A percentile compares a stretch with the other conserved stretches of the same genome.
Conservation (phyloP, 108 stramenopile species). For the Ochromonas danica region DNA sequence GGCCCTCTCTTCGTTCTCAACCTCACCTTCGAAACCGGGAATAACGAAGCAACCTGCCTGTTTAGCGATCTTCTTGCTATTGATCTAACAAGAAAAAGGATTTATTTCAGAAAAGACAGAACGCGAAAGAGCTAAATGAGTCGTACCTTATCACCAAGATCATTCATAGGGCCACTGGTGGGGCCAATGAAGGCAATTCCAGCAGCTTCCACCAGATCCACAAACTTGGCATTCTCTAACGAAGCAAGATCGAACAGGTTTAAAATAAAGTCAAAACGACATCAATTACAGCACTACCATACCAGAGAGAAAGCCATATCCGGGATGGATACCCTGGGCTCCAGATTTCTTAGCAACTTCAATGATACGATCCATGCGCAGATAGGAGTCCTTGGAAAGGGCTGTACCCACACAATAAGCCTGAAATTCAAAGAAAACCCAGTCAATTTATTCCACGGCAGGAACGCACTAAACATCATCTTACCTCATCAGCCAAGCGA, state of each 20-base stretch:
- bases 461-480: background rate
- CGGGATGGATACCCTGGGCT: conserved; percentile 53
- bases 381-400: conserved; percentile 54
- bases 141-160: conserved; percentile 94
- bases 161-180: conserved; percentile 50
- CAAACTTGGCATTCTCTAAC: conserved; percentile 36
- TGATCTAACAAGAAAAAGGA: too few relatives aligned
- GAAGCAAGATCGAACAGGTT: too few relatives aligned
- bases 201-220: conserved; percentile 45
- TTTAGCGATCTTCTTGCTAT: conserved; percentile 81
- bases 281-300: too few relatives aligned
- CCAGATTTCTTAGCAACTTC: conserved; percentile 48
- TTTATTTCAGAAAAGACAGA: too few relatives aligned
- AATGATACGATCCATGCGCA: conserved; percentile 50
- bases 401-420: conserved; percentile 59
- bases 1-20: conserved; percentile 55
- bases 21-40: conserved; percentile 80
- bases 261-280: too few relatives aligned
- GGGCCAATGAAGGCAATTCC: conserved; percentile 56
- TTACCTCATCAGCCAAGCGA: conserved; percentile 48
- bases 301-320: conserved; percentile 77
- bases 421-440: background rate
- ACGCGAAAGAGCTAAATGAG: too few relatives aligned
- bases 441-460: background rate
- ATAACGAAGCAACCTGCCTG: conserved; percentile 81